Evolutionary conservation across 345 rosid species (phyloP).

Genomic region (Syzygium jambos): DNA sequence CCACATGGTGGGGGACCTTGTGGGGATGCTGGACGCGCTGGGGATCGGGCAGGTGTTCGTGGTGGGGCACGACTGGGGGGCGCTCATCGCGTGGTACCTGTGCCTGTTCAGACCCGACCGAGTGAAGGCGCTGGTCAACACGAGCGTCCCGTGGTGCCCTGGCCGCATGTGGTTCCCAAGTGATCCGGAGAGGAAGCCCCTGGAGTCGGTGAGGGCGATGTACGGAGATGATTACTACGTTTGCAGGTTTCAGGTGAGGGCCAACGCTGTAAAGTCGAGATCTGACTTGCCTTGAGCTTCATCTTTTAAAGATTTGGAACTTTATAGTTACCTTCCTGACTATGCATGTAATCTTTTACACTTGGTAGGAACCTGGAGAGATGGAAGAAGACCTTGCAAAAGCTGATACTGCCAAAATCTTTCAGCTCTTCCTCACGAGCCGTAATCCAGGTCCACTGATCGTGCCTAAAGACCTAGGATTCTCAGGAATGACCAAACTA

Average conservation of each 20-base stretch:
- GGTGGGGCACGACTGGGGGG: conserved; percentile 88
- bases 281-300: background rate
- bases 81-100: conserved; percentile 50
- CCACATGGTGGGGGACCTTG: conserved; percentile 24
- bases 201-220: conserved; percentile 28
- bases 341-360: background rate
- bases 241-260: conserved; percentile 71
- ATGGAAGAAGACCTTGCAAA: conserved; percentile 59
- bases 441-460: conserved; percentile 35
- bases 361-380: conserved; percentile 49
- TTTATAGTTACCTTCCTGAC: background rate
- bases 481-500: conserved; percentile 28
- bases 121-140: conserved; percentile 60
- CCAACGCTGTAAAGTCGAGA: background rate
- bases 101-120: conserved; percentile 60
- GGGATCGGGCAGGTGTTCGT: conserved; percentile 38
- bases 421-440: conserved; percentile 25
- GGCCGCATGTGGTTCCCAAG: conserved; percentile 18
- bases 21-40: conserved; percentile 21
- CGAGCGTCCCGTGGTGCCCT: conserved; percentile 24
- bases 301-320: background rate
- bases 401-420: conserved; percentile 30
- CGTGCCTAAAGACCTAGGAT: conserved; percentile 7
- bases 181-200: conserved; percentile 30
- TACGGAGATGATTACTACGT: conserved; percentile 62